These are phyloP conservation scores for Alternaria sp. DNA, from an alignment of 2,329 filamentous ascomycete genomes.

Conservation along the genomic window DNA sequence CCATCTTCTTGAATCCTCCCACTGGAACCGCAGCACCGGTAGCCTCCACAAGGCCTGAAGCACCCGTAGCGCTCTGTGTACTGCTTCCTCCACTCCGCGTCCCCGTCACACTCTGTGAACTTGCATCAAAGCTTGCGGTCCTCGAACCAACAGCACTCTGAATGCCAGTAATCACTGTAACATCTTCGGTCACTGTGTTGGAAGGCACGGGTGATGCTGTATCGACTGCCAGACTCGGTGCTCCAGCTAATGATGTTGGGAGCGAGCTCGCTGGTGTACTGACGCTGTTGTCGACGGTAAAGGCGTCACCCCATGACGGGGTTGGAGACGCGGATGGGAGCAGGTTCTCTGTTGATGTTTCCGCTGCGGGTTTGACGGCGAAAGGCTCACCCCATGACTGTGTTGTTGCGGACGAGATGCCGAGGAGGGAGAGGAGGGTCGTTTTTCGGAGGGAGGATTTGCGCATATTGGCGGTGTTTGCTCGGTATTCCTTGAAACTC, in stretches of 20 bases:
- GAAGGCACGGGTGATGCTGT: neutral
- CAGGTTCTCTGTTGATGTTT: slow-evolving; percentile 12
- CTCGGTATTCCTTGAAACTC: neutral
- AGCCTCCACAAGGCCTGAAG: neutral
- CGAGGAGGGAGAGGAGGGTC: slow-evolving; percentile 20
- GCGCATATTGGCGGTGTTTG: slow-evolving; percentile 15
- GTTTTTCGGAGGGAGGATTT: slow-evolving; percentile 8
- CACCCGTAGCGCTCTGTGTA: slow-evolving; percentile 1
- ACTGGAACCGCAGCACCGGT: neutral
- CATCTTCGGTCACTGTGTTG: neutral
- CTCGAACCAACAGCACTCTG: slow-evolving; percentile 2
- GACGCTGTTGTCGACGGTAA: slow-evolving; percentile 2
- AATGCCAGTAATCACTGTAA: slow-evolving; percentile 1
- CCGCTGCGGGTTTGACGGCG: slow-evolving; percentile 18
- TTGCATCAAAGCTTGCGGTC: neutral
- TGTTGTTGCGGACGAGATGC: slow-evolving; percentile 16
- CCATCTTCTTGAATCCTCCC: slow-evolving; percentile 16
- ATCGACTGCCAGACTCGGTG: neutral
- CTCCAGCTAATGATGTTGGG: neutral
- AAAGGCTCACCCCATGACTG: slow-evolving; percentile 23
- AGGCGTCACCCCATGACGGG: slow-evolving; percentile 12
- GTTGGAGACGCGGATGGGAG: neutral
- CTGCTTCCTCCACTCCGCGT: neutral
- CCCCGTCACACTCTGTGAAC: neutral
- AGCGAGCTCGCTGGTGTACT: slow-evolving; percentile 1